These are phyloP conservation scores for Apophysomyces sp. DNA, from an alignment of 371 early-diverging fungal genomes.

Conservation along the genomic window DNA sequence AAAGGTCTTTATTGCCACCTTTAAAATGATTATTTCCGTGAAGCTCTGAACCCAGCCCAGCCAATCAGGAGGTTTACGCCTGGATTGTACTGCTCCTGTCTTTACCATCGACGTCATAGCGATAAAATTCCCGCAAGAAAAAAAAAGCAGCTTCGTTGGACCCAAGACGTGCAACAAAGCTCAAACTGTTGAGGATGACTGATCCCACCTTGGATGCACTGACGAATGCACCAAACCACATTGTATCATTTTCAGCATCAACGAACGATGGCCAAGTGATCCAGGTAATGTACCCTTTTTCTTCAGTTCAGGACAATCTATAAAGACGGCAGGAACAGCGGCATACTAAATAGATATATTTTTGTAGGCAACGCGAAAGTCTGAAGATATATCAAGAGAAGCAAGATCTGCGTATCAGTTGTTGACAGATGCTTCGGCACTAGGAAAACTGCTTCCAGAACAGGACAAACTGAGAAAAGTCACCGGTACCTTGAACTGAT, in stretches of 20 bases:
- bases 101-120: no score
- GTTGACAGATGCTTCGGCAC: conserved; percentile 12
- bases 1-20: no score
- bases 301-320: background rate
- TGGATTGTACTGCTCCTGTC: no score
- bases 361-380: background rate
- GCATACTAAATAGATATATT: background rate
- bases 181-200: conserved; percentile 16
- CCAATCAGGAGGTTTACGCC: no score
- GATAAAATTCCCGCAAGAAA: no score
- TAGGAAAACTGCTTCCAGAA: conserved; percentile 9
- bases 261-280: conserved; percentile 17
- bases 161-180: no score
- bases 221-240: conserved; percentile 17
- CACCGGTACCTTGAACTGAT: conserved; percentile 14
- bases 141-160: no score
- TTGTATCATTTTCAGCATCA: conserved; percentile 24
- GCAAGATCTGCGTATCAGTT: conserved; percentile 23
- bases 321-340: background rate
- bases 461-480: conserved; percentile 24
- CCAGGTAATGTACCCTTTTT: conserved; percentile 11
- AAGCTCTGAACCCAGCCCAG: no score
- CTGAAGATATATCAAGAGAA: background rate
- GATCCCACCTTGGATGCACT: conserved; percentile 27
- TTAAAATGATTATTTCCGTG: no score